Evolutionary conservation across 2,329 filamentous ascomycete species (phyloP), one percentile per base, ranked within the genome.

Genomic region (Colletotrichum sp.): DNA sequence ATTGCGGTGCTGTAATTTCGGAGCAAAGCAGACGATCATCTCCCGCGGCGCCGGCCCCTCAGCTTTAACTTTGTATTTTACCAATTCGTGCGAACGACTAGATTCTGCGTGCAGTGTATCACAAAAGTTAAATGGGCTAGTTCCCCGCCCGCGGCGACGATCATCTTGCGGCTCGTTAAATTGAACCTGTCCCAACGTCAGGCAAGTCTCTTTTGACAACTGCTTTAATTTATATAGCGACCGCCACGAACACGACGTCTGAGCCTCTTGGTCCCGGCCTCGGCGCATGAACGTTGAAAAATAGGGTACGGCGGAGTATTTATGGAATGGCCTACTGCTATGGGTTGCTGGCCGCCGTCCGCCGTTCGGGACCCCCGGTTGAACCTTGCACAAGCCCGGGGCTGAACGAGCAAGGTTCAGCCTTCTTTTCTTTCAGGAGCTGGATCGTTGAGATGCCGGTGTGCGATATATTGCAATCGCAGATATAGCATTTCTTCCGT

Each of bases 251-350:
- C 44, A 48, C 44, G 44, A 48, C 44, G 44, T 48, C 60, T 64
- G 60, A 64, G 32, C 60, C 60, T 64, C 60, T 64, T 4, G 4
- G 32, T 64, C 30, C 15, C 64, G 44, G 69, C 32, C 61, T 63
- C 39, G 34, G 70, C 73, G 70, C 73, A 73, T 73, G 55, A 68
- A 64, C 59, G 25, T 75, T 55, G 36, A 75, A 65, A 59, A 69
- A 68, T 64, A 75, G 73, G 36, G 64, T 69, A 52, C 57, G 68
- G 64, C 73, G 70, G 64, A 65, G 60, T 34, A 11, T n/a, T n/a
- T n/a, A n/a, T n/a, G n/a, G n/a, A 59, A 28, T 8, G 22, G 61
- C 60, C n/a, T n/a, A n/a, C n/a, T n/a, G n/a, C n/a, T n/a, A n/a
- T n/a, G n/a, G n/a, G n/a, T n/a, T n/a, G n/a, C n/a, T n/a, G 19